These are phyloP conservation scores for Geotrichum reessii DNA, from an alignment of 1,139 yeast genomes.

Conservation along the genomic window DNA sequence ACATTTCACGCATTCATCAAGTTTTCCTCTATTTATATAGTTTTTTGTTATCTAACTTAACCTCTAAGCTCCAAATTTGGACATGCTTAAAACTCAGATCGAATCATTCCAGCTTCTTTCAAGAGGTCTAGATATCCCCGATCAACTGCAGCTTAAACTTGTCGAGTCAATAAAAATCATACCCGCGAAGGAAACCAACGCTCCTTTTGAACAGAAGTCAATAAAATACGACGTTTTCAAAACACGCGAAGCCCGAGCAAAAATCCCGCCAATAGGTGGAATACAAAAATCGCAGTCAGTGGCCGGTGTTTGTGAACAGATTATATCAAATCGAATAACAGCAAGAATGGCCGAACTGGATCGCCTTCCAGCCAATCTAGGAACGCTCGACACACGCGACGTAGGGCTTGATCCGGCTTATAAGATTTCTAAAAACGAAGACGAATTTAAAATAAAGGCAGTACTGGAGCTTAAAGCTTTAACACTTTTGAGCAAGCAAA, in stretches of 20 bases:
- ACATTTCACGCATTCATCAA: too few relatives aligned
- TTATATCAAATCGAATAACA: constrained; percentile 45
- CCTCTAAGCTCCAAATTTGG: constrained; percentile 38
- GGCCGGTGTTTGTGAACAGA: constrained; percentile 34
- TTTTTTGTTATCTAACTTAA: constrained; percentile 18
- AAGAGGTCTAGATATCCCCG: constrained; percentile 72
- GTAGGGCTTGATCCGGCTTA: constrained; percentile 41
- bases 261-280: constrained; percentile 28
- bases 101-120: constrained; percentile 71
- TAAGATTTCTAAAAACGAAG: constrained; percentile 42
- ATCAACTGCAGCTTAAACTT: constrained; percentile 28
- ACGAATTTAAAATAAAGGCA: constrained; percentile 51
- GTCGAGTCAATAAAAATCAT: constrained; percentile 27
- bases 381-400: constrained; percentile 49
- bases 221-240: constrained; percentile 31
- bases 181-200: constrained; percentile 14
- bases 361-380: constrained; percentile 67
- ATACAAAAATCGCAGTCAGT: constrained; percentile 22
- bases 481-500: constrained; percentile 76
- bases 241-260: constrained; percentile 33
- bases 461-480: constrained; percentile 79
- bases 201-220: constrained; percentile 13
- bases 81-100: constrained; percentile 58
- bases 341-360: constrained; percentile 72
- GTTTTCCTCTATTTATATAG: background rate